Conservation (phyloP, 2,329 filamentous ascomycete genomes). For the Colletotrichum destructivum region DNA sequence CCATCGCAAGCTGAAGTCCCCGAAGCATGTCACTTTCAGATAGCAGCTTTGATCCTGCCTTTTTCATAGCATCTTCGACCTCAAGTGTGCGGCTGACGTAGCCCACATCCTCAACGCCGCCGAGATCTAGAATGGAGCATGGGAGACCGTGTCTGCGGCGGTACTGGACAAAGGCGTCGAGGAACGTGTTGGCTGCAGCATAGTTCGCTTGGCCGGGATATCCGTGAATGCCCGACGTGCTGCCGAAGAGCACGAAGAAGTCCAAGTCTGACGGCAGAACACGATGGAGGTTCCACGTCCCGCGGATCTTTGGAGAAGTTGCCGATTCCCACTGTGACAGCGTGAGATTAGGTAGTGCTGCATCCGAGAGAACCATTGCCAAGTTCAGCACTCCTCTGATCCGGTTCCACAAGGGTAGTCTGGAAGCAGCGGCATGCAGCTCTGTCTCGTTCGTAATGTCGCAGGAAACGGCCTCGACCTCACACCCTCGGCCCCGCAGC, state of each 20-base stretch:
- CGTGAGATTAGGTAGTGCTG: constrained; percentile 52
- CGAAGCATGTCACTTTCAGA: background rate
- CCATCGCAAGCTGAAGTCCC: too few species aligned
- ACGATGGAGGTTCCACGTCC: constrained; percentile 60
- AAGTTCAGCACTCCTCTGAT: constrained; percentile 25
- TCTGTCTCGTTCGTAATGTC: background rate
- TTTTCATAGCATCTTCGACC: constrained; percentile 43
- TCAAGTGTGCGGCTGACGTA: constrained; percentile 52
- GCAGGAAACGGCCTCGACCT: background rate
- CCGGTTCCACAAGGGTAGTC: background rate
- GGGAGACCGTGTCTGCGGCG: constrained; percentile 53
- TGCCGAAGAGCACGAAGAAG: constrained; percentile 57
- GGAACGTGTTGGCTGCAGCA: constrained; percentile 57
- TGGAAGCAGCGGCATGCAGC: background rate
- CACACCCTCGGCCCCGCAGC: constrained; percentile 3
- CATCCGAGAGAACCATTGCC: constrained; percentile 36
- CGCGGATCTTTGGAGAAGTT: constrained; percentile 57
- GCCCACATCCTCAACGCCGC: constrained; percentile 55
- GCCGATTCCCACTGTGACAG: constrained; percentile 53
- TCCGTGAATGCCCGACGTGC: constrained; percentile 53
- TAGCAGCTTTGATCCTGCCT: constrained; percentile 3
- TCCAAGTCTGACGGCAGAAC: constrained; percentile 45
- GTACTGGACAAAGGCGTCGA: constrained; percentile 56
- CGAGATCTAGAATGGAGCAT: constrained; percentile 57
- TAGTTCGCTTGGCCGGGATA: constrained; percentile 58